Conservation (phyloP, 2,329 filamentous ascomycete species). For the Sclerotinia minor region DNA sequence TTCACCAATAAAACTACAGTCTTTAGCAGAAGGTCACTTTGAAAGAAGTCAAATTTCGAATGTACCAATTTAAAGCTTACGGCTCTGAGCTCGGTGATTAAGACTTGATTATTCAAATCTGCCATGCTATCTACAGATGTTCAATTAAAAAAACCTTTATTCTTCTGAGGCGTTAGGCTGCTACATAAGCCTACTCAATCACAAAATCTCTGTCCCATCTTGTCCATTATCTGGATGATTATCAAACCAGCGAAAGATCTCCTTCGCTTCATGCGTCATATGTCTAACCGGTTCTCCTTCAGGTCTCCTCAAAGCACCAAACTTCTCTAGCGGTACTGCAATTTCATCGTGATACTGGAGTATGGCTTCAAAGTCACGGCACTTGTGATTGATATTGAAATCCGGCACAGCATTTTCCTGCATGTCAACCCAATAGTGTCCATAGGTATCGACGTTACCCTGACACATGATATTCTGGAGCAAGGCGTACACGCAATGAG, state of each 20-base stretch:
- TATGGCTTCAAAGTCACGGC: not conserved
- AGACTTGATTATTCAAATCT: no score
- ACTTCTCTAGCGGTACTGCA: not conserved
- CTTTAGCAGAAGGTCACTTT: no score
- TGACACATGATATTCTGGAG: constrained; percentile 2
- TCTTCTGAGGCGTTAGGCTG: not conserved
- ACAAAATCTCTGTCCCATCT: constrained; percentile 1
- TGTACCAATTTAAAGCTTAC: no score
- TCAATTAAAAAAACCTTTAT: not conserved
- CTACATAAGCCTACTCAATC: not conserved
- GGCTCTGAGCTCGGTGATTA: no score
- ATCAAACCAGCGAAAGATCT: not conserved
- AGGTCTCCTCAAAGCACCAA: constrained; percentile 6
- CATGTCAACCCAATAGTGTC: constrained; percentile 6
- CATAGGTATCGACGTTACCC: constrained; percentile 2
- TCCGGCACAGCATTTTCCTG: constrained; percentile 2
- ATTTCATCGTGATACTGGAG: constrained; percentile 2
- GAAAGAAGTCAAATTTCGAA: no score
- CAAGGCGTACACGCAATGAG: constrained; percentile 3
- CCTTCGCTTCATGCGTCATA: constrained; percentile 4
- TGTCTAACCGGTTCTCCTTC: not conserved
- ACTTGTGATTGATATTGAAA: constrained; percentile 1
- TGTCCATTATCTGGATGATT: constrained; percentile 1
- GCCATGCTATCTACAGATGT: not conserved
- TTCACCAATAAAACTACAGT: no score